Conservation (phyloP, 2,329 filamentous ascomycete genomes). For the Paraphaeosphaeria minitans region DNA sequence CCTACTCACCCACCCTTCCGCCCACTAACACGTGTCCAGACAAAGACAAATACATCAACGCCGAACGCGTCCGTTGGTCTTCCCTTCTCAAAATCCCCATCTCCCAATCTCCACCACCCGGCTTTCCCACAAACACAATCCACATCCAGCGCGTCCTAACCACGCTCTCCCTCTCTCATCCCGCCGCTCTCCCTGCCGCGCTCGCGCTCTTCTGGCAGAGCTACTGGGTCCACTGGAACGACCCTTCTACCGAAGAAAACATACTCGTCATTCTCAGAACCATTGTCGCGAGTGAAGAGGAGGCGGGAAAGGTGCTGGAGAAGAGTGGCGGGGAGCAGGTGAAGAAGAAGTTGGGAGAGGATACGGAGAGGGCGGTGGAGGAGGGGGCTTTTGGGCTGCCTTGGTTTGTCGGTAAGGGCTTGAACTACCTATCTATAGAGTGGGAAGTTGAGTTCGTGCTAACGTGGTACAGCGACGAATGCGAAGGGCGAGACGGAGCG, state of each 20-base stretch:
- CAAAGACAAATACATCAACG: constrained; percentile 63
- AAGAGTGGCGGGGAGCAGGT: constrained; percentile 47
- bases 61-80: constrained; percentile 61
- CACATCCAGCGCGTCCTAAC: constrained; percentile 58
- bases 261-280: constrained; percentile 52
- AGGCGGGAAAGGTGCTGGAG: constrained; percentile 50
- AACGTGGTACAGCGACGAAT: constrained; percentile 54
- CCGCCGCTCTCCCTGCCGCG: constrained; percentile 48
- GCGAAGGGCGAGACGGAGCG: constrained; percentile 57
- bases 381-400: constrained; percentile 66
- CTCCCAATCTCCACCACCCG: constrained; percentile 48
- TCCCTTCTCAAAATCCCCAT: constrained; percentile 61
- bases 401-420: constrained; percentile 56
- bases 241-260: constrained; percentile 53
- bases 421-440: neutral
- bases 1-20: no score
- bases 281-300: constrained; percentile 54
- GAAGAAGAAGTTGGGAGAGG: constrained; percentile 55
- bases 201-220: constrained; percentile 56
- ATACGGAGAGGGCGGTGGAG: constrained; percentile 58
- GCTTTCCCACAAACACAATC: constrained; percentile 61
- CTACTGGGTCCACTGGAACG: constrained; percentile 58
- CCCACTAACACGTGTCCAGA: constrained; percentile 48
- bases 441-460: constrained; percentile 3
- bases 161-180: constrained; percentile 52